Base-by-base conservation (phyloP, 169 alveolate genomes). In the Cryptosporidium canis region DNA sequence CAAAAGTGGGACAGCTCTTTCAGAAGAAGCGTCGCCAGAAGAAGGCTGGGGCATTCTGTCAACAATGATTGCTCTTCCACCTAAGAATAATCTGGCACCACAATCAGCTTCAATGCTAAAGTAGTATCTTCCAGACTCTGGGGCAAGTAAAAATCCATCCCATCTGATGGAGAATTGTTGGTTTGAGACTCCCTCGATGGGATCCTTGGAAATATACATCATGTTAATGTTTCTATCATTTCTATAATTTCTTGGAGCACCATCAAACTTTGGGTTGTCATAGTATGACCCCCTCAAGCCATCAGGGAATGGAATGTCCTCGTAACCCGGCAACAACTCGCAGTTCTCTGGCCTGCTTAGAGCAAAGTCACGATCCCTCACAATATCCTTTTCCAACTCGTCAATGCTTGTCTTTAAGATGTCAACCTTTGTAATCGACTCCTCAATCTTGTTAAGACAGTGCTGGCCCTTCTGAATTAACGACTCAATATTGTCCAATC, bases 111-210 rank as follows among this genome's bases (percentile, higher is more conserved):
- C 93, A 0, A 93, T 83, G 53, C 83, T 85, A 51, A 95, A 91
- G 51, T 93, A 90, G 66, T 94, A 95, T 27, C 90, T 85, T 37
- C 92, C 97, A 12, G 98, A 83, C 24, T 91, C 91, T 1, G 97
- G 96, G 11, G 93, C 93, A 58, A 85, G 84, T 66, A 95, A 41
- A 85, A 92, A 95, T 39, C 97, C 97, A 61, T 95, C 97, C 93
- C 95, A 93, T 27, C 97, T 90, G 6, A 93, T 91, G n/a, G 97
- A 95, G 56, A 93, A 95, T 43, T 93, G 87, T 43, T 94, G 93
- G 18, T 96, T 93, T 64, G 95, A 63, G 12, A 95, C 72, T 35
- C 95, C 96, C 11, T 92, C 93, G 11, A 91, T 90, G 8, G 97
- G 97, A 83, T 93, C 94, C 51, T 83, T 91, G 56, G 92, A 94